A percentile compares a stretch with the other conserved stretches of the same genome.
These are phyloP conservation scores for Fusarium graminum DNA, from an alignment of 2,329 filamentous ascomycete genomes.

Conservation along the genomic window DNA sequence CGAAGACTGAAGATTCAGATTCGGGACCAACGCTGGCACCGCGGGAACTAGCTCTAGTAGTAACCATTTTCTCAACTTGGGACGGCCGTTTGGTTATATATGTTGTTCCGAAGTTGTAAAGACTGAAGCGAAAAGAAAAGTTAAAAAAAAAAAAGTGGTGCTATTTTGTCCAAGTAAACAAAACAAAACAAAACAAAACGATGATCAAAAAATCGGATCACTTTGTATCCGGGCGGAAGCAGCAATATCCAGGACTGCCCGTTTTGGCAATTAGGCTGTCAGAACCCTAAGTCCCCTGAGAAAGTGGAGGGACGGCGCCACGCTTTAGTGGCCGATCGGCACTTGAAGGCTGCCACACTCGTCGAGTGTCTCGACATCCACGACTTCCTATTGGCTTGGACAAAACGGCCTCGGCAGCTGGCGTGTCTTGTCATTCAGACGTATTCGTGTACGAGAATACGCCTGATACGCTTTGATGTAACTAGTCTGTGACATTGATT, in stretches of 20 bases:
- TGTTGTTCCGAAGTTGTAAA: neutral
- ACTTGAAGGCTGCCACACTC: slow-evolving; percentile 2
- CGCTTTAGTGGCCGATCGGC: slow-evolving; percentile 28
- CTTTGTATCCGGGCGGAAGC: slow-evolving; percentile 14
- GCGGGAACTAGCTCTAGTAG: slow-evolving; percentile 55
- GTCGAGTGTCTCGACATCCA: neutral
- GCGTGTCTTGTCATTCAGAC: slow-evolving; percentile 1
- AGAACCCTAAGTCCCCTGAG: slow-evolving; percentile 16
- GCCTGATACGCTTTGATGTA: neutral
- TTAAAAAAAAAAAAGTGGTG: neutral
- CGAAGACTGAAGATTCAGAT: slow-evolving; percentile 18
- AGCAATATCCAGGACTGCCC: slow-evolving; percentile 3
- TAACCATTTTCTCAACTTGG: slow-evolving; percentile 52
- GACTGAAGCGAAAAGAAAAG: neutral
- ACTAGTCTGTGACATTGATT: neutral
- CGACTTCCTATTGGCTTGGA: slow-evolving; percentile 7
- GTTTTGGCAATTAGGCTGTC: slow-evolving; percentile 21
- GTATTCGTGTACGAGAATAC: slow-evolving; percentile 13
- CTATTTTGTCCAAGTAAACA: neutral
- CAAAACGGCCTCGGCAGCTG: neutral
- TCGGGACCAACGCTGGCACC: slow-evolving; percentile 49
- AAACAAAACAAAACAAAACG: neutral
- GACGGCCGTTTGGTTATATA: neutral
- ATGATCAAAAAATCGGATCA: slow-evolving; percentile 16
- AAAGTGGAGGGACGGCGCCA: slow-evolving; percentile 7